Evolutionary conservation across 495 filamentous ascomycete species (phyloP), one percentile per base, ranked within the genome.

Genomic region (Aspergillus homomorphus): DNA sequence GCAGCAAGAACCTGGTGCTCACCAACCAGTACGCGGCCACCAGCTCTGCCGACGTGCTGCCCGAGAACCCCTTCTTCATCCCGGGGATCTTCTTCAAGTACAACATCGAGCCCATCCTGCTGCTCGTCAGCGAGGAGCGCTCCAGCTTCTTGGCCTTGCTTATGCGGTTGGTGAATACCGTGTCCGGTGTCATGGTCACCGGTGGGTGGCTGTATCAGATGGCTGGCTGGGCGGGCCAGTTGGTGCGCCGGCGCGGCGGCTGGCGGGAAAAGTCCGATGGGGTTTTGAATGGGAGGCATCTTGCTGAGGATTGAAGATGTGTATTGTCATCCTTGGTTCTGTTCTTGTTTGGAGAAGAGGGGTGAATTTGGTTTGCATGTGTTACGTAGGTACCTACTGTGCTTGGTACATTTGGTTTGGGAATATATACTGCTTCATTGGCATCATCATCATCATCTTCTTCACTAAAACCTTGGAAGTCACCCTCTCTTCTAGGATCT

Each of bases 11-110:
- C 62, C 88, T 86, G 42, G 81, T 99, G 74, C 84, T 87, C 75
- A 98, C 94, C 21, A 98, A 99, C 78, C 94, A 99, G 71, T 99
- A 99, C 80, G 94, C 92, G 43, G 94, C 95, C 0, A 98, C 92
- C 0, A 88, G 90, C 63, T 91, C 96, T 72, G 85, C 81, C 54
- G 81, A 83, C 53, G 63, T 76, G 8, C 77, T 97, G 42, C 73
- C 77, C 54, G 89, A 96, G 70, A 84, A 78, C 57, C 76, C 78
- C 8, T 69, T 59, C 59, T 58, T 73, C 43, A 83, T 96, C 6
- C 94, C 94, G 1, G 95, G 95, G 12, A 89, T 99, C 62, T 99
- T 96, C 73, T 91, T 99, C 81, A 98, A 98, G 78, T 99, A 93
- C 70, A 93, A 98, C 73, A 97, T 99, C 68, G 94, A 99, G 83